Base-by-base conservation (phyloP, 495 filamentous ascomycete species). In the Hypoxylon cercidicola region DNA sequence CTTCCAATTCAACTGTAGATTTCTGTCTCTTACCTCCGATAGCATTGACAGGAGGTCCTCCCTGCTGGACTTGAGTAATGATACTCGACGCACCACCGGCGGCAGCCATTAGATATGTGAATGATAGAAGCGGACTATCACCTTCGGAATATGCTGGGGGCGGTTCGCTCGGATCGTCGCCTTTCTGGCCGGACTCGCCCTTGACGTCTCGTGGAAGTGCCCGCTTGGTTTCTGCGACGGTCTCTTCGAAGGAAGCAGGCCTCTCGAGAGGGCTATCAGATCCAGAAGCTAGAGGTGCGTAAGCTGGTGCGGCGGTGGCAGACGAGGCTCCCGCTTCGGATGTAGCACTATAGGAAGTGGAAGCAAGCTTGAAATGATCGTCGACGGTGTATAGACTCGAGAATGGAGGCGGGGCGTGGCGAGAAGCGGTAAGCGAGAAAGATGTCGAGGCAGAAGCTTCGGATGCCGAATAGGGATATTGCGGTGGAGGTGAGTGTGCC, bases 71-170 rank as follows among this genome's bases (percentile, higher is more conserved):
- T 81, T 99, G 95, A 77, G 95, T 99, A 78, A 99, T 93, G 73
- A 99, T 96, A 87, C 94, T 97, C 79, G 94, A 89, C 66, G 93
- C 91, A 77, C 93, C 95, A 83, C 93, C 93, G 77, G 93, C 93
- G 73, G 93, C 90, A 78, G 93, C 93, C 96, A 98, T 98, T 68
- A 96, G 88, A 87, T 97, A 99, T 69, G 91, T 90, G 72, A 99
- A 99, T 44, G 90, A 93, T 45, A 90, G 87, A 75, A 99, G 87
- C 49, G 96, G 96, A 78, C 92, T 97, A 56, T 84, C 88, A 64
- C 93, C 92, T 86, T 98, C 95, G 58, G 91, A 92, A 75, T 99
- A 99, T 37, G 95, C 95, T 46, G 95, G 95, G 62, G 95, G 95
- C 18, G 95, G 95, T 78, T 97, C 93, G 74, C 85, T 84, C 73